A percentile compares a stretch with the other conserved stretches of the same genome.
phyloP scores from a whole-genome alignment of 1,284 basidiomycete genomes.

The Apiotrichum veenhuisii region DNA sequence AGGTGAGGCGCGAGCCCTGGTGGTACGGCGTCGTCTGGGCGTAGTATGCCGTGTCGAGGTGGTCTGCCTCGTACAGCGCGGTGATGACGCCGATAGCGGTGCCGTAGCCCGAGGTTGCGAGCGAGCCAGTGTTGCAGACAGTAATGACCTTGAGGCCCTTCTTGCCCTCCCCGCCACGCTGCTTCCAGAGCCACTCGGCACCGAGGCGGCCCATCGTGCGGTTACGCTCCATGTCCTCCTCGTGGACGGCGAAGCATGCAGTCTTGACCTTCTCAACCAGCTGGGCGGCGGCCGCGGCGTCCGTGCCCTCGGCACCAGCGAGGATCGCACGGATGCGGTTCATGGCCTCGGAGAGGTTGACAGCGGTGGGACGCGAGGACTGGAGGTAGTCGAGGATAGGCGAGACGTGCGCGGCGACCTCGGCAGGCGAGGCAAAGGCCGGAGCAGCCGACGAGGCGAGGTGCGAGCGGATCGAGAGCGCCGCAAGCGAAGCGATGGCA shows the following conservation, averaged over 20 bases:
- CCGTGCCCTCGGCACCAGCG: slow-evolving; percentile 41
- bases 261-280: slow-evolving; percentile 61
- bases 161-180: slow-evolving; percentile 52
- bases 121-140: slow-evolving; percentile 91
- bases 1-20: slow-evolving; percentile 72
- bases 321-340: slow-evolving; percentile 59
- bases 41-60: slow-evolving; percentile 75
- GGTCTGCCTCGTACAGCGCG: slow-evolving; percentile 69
- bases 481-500: slow-evolving; percentile 86
- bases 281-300: slow-evolving; percentile 36
- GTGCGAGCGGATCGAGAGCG: slow-evolving; percentile 68
- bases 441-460: slow-evolving; percentile 25
- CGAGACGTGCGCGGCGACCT: slow-evolving; percentile 24
- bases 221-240: slow-evolving; percentile 80
- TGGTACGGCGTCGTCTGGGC: slow-evolving; percentile 89
- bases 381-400: slow-evolving; percentile 67
- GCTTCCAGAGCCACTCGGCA: slow-evolving; percentile 72
- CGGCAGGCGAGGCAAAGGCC: slow-evolving; percentile 27
- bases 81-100: slow-evolving; percentile 92
- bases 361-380: slow-evolving; percentile 86
- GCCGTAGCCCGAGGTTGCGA: slow-evolving; percentile 90
- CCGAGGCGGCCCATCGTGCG: slow-evolving; percentile 74
- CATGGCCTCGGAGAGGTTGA: slow-evolving; percentile 81
- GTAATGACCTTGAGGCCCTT: slow-evolving; percentile 72
- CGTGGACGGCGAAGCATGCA: slow-evolving; percentile 58